Base-by-base conservation (phyloP, 2,329 filamentous ascomycete genomes). In the Arachnopeziza araneosa region DNA sequence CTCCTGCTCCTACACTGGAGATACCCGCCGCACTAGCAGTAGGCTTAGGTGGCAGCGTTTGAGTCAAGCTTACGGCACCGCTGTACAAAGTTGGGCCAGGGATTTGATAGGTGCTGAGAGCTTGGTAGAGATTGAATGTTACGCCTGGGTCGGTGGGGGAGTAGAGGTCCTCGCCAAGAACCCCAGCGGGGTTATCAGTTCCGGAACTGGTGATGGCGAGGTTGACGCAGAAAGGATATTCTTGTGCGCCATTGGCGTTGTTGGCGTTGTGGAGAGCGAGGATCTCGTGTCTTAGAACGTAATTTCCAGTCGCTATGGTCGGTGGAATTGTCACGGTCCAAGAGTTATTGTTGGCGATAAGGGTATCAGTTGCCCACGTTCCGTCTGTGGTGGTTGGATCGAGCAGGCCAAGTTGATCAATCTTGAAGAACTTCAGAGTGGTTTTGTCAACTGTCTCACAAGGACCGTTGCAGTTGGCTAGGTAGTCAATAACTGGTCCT, bases 281-380 rank as follows among this genome's bases (percentile, higher is more conserved):
- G 32, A 69, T 71, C 57, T 71, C 81, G 64, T 83, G 80, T 1
- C 81, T 75, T 19, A 84, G 67, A 30, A 84, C 78, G 63, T 83
- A 83, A 60, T 79, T 75, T 0, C 80, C 81, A 0, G 78, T 67
- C 3, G 69, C 71, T 51, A 83, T 71, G 23, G 74, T 70, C 0
- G 65, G 56, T 3, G 80, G 80, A 44, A 83, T 75, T 1, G 71
- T 75, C n/a, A 79, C 72, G 19, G 75, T 76, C 77, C 79, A 82
- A 65, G 74, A 79, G 69, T 80, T 80, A 71, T 83, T 83, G 66
- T 78, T 77, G 56, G 74, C 70, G 65, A 83, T 83, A 59, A 85
- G 72, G 9, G 80, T 71, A 63, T 79, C 76, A 4, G 75, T 74
- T 0, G 72, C 73, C 78, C 78, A 80, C 21, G 64, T 75, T 9